phyloP scores from a whole-genome alignment of 805 yeast species.

The Naumovozyma baii region DNA sequence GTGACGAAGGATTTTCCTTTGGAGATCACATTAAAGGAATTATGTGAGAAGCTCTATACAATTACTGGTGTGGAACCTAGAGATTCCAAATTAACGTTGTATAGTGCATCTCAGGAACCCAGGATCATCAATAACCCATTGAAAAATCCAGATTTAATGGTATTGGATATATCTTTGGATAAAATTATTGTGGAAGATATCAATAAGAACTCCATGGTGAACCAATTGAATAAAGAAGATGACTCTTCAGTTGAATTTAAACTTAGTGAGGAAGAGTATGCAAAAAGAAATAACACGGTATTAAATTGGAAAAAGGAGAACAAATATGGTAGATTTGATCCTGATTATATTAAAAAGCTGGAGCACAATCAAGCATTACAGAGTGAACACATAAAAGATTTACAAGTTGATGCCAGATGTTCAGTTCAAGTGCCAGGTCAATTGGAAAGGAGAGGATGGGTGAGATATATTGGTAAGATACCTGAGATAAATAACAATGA shows the following conservation, averaged over 20 bases:
- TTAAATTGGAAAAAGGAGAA: constrained; percentile 66
- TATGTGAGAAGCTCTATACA: constrained; percentile 17
- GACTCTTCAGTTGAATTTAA: constrained; percentile 10
- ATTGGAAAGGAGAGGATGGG: constrained; percentile 51
- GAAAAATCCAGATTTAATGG: not conserved
- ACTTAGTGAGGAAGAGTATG: constrained; percentile 34
- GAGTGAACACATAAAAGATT: constrained; percentile 24
- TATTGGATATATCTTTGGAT: not conserved
- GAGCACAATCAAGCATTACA: constrained; percentile 21
- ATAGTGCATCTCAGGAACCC: not conserved
- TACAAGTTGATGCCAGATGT: constrained; percentile 47
- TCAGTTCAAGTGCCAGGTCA: constrained; percentile 26
- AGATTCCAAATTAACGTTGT: constrained; percentile 18
- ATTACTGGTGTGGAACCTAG: constrained; percentile 22
- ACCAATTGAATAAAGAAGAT: constrained; percentile 24
- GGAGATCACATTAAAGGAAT: constrained; percentile 9
- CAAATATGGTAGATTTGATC: constrained; percentile 64
- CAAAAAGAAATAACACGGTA: constrained; percentile 50
- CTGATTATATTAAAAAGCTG: constrained; percentile 32
- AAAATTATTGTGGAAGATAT: constrained; percentile 44
- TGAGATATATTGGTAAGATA: constrained; percentile 61
- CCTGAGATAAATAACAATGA: constrained; percentile 40
- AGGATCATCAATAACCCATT: not conserved
- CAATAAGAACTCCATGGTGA: constrained; percentile 43
- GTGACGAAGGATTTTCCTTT: constrained; percentile 11